Evolutionary conservation across 2,329 filamentous ascomycete genomes (phyloP).

Genomic region (Akanthomyces lecanii): DNA sequence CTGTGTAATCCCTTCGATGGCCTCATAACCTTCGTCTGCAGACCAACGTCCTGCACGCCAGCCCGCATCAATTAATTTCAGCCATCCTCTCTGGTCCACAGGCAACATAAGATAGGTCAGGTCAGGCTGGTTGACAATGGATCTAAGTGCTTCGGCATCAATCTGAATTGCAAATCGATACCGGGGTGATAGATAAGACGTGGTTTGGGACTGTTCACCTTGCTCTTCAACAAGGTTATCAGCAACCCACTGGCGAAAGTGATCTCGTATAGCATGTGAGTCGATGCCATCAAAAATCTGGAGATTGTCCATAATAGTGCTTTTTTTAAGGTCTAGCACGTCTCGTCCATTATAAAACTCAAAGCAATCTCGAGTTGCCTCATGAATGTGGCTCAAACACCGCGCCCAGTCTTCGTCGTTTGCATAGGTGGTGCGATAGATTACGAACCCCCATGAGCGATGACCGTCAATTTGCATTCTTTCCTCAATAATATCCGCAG

Average conservation of each 20-base stretch:
- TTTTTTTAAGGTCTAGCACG: constrained; percentile 1
- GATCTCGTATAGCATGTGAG: constrained; percentile 7
- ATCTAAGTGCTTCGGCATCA: constrained; percentile 3
- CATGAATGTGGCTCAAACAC: constrained; percentile 2
- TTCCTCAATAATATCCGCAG: constrained; percentile 9
- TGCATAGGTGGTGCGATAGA: constrained; percentile 13
- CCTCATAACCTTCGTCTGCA: not conserved
- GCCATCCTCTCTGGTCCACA: constrained; percentile 9
- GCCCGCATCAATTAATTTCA: constrained; percentile 4
- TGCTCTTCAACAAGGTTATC: constrained; percentile 7
- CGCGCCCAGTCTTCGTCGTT: constrained; percentile 3
- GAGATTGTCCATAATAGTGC: constrained; percentile 5
- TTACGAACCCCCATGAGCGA: constrained; percentile 9
- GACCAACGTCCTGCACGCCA: constrained; percentile 7
- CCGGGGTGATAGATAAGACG: constrained; percentile 5
- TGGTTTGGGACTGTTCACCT: constrained; percentile 2
- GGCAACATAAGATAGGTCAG: constrained; percentile 10
- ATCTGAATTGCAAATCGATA: constrained; percentile 12
- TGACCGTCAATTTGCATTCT: constrained; percentile 3
- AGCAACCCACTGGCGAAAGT: constrained; percentile 10
- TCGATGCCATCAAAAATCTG: not conserved
- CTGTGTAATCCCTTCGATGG: constrained; percentile 7
- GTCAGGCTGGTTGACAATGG: constrained; percentile 9
- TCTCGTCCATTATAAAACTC: constrained; percentile 8
- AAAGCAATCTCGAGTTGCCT: not conserved